These are phyloP conservation scores for Hypoxylon sp. DNA, from an alignment of 2,329 filamentous ascomycete species.

Conservation along the genomic window DNA sequence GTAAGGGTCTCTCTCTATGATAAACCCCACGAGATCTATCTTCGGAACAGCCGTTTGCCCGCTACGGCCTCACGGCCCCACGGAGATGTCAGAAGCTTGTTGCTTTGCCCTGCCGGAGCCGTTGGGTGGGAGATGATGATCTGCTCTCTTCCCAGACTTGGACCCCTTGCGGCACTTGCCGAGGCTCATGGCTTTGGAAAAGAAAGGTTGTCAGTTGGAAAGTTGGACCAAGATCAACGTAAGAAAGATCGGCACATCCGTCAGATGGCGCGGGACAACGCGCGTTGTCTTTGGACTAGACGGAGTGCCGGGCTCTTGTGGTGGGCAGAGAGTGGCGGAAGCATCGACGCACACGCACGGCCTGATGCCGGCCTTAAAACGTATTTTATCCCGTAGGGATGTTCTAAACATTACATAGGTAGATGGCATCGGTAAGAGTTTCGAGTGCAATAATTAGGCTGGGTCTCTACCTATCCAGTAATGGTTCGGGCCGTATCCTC, in stretches of 20 bases:
- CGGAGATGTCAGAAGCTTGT: slow-evolving; percentile 40
- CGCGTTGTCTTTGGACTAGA: slow-evolving; percentile 31
- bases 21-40: slow-evolving; percentile 43
- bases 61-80: slow-evolving; percentile 37
- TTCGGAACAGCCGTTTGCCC: slow-evolving; percentile 34
- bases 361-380: slow-evolving; percentile 6
- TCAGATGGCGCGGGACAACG: slow-evolving; percentile 39
- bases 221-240: slow-evolving; percentile 39
- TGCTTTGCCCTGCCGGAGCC: slow-evolving; percentile 18
- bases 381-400: slow-evolving; percentile 10
- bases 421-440: slow-evolving; percentile 7
- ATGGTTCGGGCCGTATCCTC: slow-evolving; percentile 9
- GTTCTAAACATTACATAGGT: slow-evolving; percentile 1
- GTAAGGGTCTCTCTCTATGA: slow-evolving; percentile 29
- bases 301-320: slow-evolving; percentile 20
- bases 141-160: slow-evolving; percentile 30
- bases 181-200: slow-evolving; percentile 22
- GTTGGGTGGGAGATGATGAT: slow-evolving; percentile 44
- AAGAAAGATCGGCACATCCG: slow-evolving; percentile 41
- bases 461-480: slow-evolving; percentile 6
- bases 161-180: slow-evolving; percentile 40
- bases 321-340: slow-evolving; percentile 17
- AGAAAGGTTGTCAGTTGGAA: slow-evolving; percentile 24
- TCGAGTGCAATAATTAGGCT: slow-evolving; percentile 7
- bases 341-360: slow-evolving; percentile 10